Evolutionary conservation across 1,139 yeast genomes (phyloP).

Genomic region (Schwanniomyces etchellsii): DNA sequence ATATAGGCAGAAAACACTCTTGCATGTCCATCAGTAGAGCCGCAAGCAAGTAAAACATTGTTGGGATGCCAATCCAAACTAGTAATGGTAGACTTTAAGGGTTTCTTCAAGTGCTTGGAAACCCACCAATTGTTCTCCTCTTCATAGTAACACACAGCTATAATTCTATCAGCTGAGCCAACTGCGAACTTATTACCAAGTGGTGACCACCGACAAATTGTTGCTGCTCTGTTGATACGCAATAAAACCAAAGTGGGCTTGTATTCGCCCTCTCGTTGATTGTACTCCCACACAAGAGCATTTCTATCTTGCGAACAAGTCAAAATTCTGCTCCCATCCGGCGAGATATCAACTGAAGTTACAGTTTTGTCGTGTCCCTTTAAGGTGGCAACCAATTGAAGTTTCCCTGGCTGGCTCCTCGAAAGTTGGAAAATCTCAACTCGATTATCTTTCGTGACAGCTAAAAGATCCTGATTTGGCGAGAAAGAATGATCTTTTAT

Average conservation of each 20-base stretch:
- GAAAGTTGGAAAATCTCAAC: slow-evolving; percentile 66
- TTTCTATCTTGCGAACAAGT: slow-evolving; percentile 98
- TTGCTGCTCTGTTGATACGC: slow-evolving; percentile 92
- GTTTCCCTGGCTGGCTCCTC: slow-evolving; percentile 24
- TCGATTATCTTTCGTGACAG: slow-evolving; percentile 72
- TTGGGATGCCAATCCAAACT: slow-evolving; percentile 94
- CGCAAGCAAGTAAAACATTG: slow-evolving; percentile 80
- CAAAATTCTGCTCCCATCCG: slow-evolving; percentile 76
- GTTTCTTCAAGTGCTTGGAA: slow-evolving; percentile 92
- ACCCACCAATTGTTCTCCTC: slow-evolving; percentile 99
- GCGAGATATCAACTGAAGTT: slow-evolving; percentile 89
- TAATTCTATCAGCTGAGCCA: slow-evolving; percentile 90
- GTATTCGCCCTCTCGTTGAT: slow-evolving; percentile 39
- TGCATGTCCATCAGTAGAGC: slow-evolving; percentile 93
- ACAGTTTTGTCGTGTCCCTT: slow-evolving; percentile 90
- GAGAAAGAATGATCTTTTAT: slow-evolving; percentile 90
- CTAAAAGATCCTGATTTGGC: slow-evolving; percentile 60
- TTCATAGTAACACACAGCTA: slow-evolving; percentile 95
- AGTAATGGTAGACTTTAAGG: slow-evolving; percentile 81
- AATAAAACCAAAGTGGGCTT: slow-evolving; percentile 90
- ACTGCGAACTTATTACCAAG: slow-evolving; percentile 92
- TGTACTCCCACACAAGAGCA: slow-evolving; percentile 91
- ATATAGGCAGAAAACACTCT: slow-evolving; percentile 91
- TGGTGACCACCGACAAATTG: slow-evolving; percentile 92
- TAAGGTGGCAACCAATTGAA: slow-evolving; percentile 55